phyloP scores from a whole-genome alignment of 306 rosid genomes.

The Coriaria nepalensis region DNA sequence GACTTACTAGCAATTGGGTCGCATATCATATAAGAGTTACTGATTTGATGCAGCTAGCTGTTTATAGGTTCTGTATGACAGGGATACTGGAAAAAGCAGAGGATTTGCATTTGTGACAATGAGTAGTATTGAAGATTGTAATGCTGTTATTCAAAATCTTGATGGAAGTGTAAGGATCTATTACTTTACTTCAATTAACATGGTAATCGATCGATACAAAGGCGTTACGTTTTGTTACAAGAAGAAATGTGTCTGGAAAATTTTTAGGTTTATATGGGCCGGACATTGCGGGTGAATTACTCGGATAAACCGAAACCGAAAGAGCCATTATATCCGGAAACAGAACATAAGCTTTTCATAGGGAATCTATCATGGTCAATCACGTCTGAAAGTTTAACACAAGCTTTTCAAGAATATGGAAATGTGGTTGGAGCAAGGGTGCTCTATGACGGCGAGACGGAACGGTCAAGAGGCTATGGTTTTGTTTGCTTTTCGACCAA shows the following conservation, averaged over 20 bases:
- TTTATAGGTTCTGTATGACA: constrained; percentile 68
- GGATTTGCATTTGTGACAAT: constrained; percentile 97
- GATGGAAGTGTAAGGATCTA: constrained; percentile 62
- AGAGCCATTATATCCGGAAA: constrained; percentile 74
- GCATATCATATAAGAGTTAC: constrained; percentile 3
- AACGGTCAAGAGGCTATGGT: constrained; percentile 86
- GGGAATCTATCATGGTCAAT: constrained; percentile 89
- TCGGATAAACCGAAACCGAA: constrained; percentile 76
- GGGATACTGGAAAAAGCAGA: constrained; percentile 69
- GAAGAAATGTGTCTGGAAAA: background rate
- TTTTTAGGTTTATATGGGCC: constrained; percentile 63
- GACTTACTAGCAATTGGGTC: background rate
- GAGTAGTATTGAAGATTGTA: constrained; percentile 70
- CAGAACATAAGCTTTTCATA: constrained; percentile 67
- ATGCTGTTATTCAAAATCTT: constrained; percentile 53
- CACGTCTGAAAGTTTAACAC: constrained; percentile 55
- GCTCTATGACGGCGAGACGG: constrained; percentile 71
- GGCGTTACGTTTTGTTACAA: no score
- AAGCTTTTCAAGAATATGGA: constrained; percentile 76
- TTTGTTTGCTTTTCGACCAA: constrained; percentile 56
- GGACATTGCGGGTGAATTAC: constrained; percentile 78
- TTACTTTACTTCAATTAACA: background rate
- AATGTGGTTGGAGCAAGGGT: constrained; percentile 86
- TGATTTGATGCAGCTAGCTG: constrained; percentile 9
- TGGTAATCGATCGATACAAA: background rate